Conservation (phyloP, 2,329 filamentous ascomycete genomes). For the Diaporthe longicolla region DNA sequence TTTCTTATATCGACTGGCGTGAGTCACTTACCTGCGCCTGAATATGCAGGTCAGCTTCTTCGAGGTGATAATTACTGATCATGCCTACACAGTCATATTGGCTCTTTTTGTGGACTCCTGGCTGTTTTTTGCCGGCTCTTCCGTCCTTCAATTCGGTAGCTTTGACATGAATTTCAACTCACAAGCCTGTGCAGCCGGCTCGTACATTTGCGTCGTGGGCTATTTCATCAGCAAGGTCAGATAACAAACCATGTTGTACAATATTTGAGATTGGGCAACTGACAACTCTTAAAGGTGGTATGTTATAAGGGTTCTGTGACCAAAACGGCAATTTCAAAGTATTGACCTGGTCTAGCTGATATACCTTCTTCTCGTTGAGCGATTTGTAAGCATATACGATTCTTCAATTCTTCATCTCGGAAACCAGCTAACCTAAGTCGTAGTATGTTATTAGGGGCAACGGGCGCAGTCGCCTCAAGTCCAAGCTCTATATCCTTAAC, state of each 20-base stretch:
- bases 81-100: neutral
- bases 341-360: slow-evolving; percentile 1
- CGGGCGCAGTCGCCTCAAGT: neutral
- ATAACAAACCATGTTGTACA: too few species aligned
- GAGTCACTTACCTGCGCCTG: neutral
- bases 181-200: neutral
- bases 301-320: neutral
- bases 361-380: slow-evolving; percentile 17
- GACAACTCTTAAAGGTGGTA: neutral
- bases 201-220: slow-evolving; percentile 4
- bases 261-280: neutral
- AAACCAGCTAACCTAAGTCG: neutral
- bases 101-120: neutral
- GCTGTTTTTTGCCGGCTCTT: neutral
- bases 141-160: slow-evolving; percentile 19
- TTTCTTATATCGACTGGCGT: slow-evolving; percentile 20
- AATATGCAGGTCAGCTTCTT: neutral
- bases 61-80: neutral
- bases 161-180: slow-evolving; percentile 4
- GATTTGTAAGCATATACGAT: neutral
- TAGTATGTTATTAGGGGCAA: neutral
- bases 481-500: slow-evolving; percentile 16
- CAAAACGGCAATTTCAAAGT: neutral
- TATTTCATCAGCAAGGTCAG: slow-evolving; percentile 26
- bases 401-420: too few species aligned